phyloP scores from a whole-genome alignment of 2,329 filamentous ascomycete genomes.

The Drechslera avenae region DNA sequence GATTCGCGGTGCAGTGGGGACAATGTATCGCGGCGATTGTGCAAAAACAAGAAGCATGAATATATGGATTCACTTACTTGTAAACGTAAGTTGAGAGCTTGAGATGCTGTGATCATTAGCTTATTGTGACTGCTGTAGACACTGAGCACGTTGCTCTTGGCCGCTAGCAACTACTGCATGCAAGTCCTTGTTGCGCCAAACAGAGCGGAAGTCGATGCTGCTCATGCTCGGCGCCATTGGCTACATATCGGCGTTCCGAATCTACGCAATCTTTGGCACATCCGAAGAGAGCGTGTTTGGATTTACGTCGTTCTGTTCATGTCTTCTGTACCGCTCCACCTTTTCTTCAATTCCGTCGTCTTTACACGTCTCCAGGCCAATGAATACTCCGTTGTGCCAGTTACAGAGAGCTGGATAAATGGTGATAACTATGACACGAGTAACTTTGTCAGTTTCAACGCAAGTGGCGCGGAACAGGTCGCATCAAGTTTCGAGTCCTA shows the following conservation, averaged over 20 bases:
- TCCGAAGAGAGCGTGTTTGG: background rate
- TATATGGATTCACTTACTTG: background rate
- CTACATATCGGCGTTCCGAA: slow-evolving; percentile 52
- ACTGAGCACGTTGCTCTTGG: slow-evolving; percentile 42
- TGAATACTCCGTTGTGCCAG: slow-evolving; percentile 17
- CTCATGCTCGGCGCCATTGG: slow-evolving; percentile 43
- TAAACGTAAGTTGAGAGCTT: background rate
- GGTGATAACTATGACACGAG: slow-evolving; percentile 14
- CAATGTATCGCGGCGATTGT: background rate
- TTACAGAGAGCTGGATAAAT: slow-evolving; percentile 16
- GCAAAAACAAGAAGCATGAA: background rate
- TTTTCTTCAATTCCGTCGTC: slow-evolving; percentile 27
- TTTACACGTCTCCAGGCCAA: slow-evolving; percentile 25
- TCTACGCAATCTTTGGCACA: slow-evolving; percentile 3
- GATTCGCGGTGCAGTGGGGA: background rate
- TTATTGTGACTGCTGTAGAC: slow-evolving; percentile 50
- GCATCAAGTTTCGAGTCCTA: background rate
- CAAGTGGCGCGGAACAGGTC: background rate
- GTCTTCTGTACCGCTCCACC: slow-evolving; percentile 21
- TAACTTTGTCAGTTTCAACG: slow-evolving; percentile 2
- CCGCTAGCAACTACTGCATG: slow-evolving; percentile 37
- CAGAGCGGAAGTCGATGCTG: slow-evolving; percentile 25
- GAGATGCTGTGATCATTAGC: too few species aligned
- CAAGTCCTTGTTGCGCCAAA: slow-evolving; percentile 32
- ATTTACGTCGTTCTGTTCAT: slow-evolving; percentile 13